A percentile compares a stretch with the other conserved stretches of the same genome.
phyloP scores from a whole-genome alignment of 768 basidiomycete species.

The Leccinum arenicola region DNA sequence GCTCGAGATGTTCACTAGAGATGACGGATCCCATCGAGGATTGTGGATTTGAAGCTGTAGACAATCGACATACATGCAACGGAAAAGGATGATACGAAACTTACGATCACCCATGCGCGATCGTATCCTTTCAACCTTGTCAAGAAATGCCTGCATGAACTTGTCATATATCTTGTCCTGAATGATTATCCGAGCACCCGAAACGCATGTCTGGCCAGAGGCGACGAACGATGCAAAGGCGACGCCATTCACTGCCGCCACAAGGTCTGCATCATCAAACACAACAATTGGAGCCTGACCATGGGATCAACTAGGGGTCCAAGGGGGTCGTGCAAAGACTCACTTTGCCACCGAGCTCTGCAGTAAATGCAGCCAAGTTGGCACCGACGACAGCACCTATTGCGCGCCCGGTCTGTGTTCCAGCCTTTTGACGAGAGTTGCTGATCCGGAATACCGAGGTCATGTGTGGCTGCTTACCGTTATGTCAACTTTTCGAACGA shows the following conservation, averaged over 20 bases:
- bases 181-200: constrained; percentile 79
- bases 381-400: constrained; percentile 71
- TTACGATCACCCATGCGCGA: constrained; percentile 76
- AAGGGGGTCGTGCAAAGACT: neutral
- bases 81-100: constrained; percentile 25
- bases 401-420: constrained; percentile 72
- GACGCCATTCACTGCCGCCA: constrained; percentile 75
- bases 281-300: constrained; percentile 74
- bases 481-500: constrained; percentile 78
- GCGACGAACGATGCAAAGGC: constrained; percentile 85
- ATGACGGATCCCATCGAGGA: constrained; percentile 84
- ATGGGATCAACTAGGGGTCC: constrained; percentile 1
- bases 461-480: constrained; percentile 49
- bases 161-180: constrained; percentile 66
- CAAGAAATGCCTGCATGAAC: constrained; percentile 61
- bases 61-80: neutral
- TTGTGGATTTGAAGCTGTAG: constrained; percentile 60
- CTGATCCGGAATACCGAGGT: neutral
- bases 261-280: constrained; percentile 74
- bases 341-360: constrained; percentile 86
- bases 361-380: constrained; percentile 74
- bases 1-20: constrained; percentile 56
- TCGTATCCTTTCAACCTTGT: constrained; percentile 61
- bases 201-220: constrained; percentile 90
- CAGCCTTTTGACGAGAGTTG: constrained; percentile 47